Evolutionary conservation across 331 rosid species (phyloP), one percentile per base, ranked within the genome.

Genomic region (Ulmus americana): DNA sequence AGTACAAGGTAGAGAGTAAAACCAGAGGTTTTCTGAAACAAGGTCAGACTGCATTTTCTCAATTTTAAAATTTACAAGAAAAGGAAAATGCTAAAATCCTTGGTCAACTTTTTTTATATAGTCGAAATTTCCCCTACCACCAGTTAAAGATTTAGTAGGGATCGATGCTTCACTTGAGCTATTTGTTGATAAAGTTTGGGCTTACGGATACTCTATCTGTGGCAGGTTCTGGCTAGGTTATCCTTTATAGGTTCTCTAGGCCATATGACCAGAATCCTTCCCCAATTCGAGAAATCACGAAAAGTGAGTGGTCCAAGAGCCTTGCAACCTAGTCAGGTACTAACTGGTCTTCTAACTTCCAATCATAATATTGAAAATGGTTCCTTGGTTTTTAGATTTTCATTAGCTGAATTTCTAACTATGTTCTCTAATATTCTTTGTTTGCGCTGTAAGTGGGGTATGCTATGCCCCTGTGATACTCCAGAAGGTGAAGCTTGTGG

Each of bases 381-480:
- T 48, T 45, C 43, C 39, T 14, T 39, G 49, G 11, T 10, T 44
- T 18, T 68, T 11, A 7, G 39, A 45, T 47, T 5, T 53, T 75
- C 20, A 62, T 12, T 52, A 16, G 7, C n/a, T 11, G 15, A 55
- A 40, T 55, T 4, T 40, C 6, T 28, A 1, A 18, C 38, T 12
- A 16, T 59, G 15, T 42, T n/a, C 18, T 47, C 45, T 12, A 56
- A 14, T 43, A 39, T 51, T 16, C 16, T 53, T 12, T 59, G 45
- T 57, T 14, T 66, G 40, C 68, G 66, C 20, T 64, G 13, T 72
- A 43, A 90, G 96, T 92, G 97, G 97, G 97, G 97, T 58, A 92
- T 92, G 97, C 97, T 88, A 65, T 92, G 97, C 76, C 97, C 97
- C 16, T 92, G 97, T 49, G 97, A 92, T 77, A 92, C 97, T 73